These are phyloP conservation scores for Kewa caespitosa DNA, from an alignment of 179 eudicot genomes.

Conservation along the genomic window DNA sequence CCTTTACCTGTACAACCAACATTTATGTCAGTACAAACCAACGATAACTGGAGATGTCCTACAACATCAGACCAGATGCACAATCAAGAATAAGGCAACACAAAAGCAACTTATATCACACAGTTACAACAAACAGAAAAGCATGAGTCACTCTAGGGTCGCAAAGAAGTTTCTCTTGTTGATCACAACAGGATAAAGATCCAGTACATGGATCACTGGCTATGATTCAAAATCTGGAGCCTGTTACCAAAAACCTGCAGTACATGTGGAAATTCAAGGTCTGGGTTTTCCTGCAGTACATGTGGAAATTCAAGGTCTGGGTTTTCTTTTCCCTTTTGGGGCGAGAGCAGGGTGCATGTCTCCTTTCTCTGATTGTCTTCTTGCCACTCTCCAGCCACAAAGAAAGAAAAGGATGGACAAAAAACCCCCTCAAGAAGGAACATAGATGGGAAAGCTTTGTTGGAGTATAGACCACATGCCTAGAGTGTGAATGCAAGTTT, in stretches of 20 bases:
- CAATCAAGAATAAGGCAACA: slow-evolving; percentile 14
- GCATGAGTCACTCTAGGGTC: too few relatives aligned
- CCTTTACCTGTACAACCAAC: slow-evolving; percentile 49
- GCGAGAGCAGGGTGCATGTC: too few relatives aligned
- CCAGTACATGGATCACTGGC: too few relatives aligned
- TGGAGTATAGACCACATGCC: too few relatives aligned
- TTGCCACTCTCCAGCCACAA: neutral
- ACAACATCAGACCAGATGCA: neutral
- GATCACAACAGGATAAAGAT: too few relatives aligned
- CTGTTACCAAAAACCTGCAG: too few relatives aligned
- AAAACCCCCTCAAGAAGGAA: neutral
- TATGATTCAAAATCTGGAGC: too few relatives aligned
- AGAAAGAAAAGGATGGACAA: neutral
- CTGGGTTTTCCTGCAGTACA: too few relatives aligned
- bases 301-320: neutral
- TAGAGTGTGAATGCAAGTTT: neutral
- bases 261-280: too few relatives aligned
- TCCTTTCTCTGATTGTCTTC: neutral
- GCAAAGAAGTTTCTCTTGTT: too few relatives aligned
- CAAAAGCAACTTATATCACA: neutral
- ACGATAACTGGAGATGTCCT: neutral
- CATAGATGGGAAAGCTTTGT: too few relatives aligned
- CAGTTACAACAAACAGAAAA: too few relatives aligned
- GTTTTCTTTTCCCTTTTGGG: neutral
- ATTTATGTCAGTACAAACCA: slow-evolving; percentile 1